Evolutionary conservation across 345 rosid species (phyloP).

Genomic region (Cardamine chenopodiifolia): DNA sequence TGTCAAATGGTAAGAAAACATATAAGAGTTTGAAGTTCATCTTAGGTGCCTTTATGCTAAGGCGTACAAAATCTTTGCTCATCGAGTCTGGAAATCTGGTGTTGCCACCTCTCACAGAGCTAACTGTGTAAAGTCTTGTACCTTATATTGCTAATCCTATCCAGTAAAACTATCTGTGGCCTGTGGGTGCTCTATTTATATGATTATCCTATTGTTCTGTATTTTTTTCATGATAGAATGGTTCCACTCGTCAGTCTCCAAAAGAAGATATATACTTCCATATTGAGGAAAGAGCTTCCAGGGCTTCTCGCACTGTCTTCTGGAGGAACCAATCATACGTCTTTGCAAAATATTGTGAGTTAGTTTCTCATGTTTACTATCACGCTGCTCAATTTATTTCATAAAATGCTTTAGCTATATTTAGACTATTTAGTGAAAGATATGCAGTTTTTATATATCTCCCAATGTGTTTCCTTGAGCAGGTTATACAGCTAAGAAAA

Average conservation of each 20-base stretch:
- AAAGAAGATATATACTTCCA: slow-evolving; percentile 73
- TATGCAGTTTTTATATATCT: background rate
- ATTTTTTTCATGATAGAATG: slow-evolving; percentile 55
- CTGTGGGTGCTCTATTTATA: background rate
- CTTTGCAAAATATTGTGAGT: slow-evolving; percentile 82
- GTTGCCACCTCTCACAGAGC: slow-evolving; percentile 83
- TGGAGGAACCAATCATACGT: slow-evolving; percentile 61
- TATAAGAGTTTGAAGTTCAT: slow-evolving; percentile 59
- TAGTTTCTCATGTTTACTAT: slow-evolving; percentile 25
- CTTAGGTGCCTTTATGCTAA: slow-evolving; percentile 81
- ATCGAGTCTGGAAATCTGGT: slow-evolving; percentile 69
- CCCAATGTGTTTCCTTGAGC: slow-evolving; percentile 20
- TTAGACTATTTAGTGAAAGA: background rate
- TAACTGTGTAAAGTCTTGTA: slow-evolving; percentile 62
- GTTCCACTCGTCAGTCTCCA: slow-evolving; percentile 75
- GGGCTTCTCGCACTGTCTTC: slow-evolving; percentile 74
- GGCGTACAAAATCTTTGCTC: slow-evolving; percentile 78
- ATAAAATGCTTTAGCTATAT: slow-evolving; percentile 18
- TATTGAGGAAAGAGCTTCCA: slow-evolving; percentile 88
- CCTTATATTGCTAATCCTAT: slow-evolving; percentile 1
- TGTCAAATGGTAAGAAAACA: slow-evolving; percentile 47
- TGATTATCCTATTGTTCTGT: background rate
- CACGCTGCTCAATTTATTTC: slow-evolving; percentile 9
- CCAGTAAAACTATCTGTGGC: slow-evolving; percentile 8
- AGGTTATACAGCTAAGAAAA: slow-evolving; percentile 90